These are phyloP conservation scores for Lumnitzera racemosa DNA, from an alignment of 345 rosid species.

Conservation along the genomic window DNA sequence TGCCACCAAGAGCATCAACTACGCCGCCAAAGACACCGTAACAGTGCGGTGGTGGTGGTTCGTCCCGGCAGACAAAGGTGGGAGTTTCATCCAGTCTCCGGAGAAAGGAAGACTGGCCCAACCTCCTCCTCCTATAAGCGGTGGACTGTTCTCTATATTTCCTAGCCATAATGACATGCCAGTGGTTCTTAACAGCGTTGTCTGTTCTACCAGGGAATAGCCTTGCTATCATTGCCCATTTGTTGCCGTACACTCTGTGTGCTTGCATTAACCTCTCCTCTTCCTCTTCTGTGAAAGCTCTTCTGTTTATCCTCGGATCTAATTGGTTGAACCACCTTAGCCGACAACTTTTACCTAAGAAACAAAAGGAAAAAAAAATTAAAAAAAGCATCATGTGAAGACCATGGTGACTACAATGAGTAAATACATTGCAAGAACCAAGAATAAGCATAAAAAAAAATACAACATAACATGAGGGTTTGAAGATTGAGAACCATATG, in stretches of 20 bases:
- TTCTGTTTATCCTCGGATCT: conserved; percentile 89
- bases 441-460: not conserved
- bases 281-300: conserved; percentile 89
- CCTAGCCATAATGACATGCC: conserved; percentile 99
- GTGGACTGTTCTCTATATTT: conserved; percentile 84
- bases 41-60: not conserved
- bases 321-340: conserved; percentile 95
- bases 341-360: conserved; percentile 87
- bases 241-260: conserved; percentile 89
- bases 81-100: not conserved
- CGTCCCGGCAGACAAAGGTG: not conserved
- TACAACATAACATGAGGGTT: no score
- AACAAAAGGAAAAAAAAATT: not conserved
- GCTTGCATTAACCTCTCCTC: conserved; percentile 94
- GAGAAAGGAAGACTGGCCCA: conserved; percentile 19
- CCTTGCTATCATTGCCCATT: conserved; percentile 99
- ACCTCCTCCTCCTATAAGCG: conserved; percentile 68
- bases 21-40: not conserved
- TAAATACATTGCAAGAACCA: not conserved
- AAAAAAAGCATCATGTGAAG: no score
- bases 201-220: conserved; percentile 98
- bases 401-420: not conserved
- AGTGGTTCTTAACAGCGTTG: conserved; percentile 95
- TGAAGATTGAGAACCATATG: not conserved
- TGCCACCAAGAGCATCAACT: not conserved